Conservation (phyloP, 305 asterid species). For the Stenogyne calaminthoides region DNA sequence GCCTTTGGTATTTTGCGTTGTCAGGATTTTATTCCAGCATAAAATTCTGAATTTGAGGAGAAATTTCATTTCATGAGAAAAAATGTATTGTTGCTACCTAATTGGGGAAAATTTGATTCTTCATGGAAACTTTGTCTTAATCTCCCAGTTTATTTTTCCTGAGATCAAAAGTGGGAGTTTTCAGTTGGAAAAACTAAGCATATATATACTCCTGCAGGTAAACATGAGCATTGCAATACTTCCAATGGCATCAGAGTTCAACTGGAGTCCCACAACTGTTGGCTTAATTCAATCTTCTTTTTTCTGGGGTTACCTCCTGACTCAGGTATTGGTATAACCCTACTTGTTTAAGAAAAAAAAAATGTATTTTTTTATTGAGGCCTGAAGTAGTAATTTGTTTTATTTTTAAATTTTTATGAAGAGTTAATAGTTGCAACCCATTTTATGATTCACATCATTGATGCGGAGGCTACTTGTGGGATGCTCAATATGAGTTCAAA, state of each 20-base stretch:
- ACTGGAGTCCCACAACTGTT: conserved; percentile 84
- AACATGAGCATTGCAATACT: conserved; percentile 97
- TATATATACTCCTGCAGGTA: conserved; percentile 53
- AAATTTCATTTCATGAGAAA: background rate
- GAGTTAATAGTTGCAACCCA: background rate
- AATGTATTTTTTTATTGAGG: no score
- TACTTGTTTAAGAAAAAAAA: background rate
- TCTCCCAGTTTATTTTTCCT: conserved; percentile 4
- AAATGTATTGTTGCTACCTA: background rate
- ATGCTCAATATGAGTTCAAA: background rate
- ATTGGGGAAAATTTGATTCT: background rate
- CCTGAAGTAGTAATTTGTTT: background rate
- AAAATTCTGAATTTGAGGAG: background rate
- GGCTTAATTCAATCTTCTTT: conserved; percentile 83
- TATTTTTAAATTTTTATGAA: background rate
- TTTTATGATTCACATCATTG: background rate
- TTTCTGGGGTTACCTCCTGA: conserved; percentile 93
- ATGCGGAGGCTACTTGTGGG: background rate
- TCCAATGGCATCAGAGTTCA: conserved; percentile 81
- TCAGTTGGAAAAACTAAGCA: conserved; percentile 31
- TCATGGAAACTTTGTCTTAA: background rate
- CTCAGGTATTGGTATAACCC: conserved; percentile 56
- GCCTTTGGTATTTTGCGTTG: background rate
- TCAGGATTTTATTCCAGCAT: background rate
- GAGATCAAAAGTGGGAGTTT: background rate